A percentile compares a stretch with the other conserved stretches of the same genome.
Evolutionary conservation across 2,329 filamentous ascomycete species (phyloP).

Genomic region (Colletotrichum sp.): DNA sequence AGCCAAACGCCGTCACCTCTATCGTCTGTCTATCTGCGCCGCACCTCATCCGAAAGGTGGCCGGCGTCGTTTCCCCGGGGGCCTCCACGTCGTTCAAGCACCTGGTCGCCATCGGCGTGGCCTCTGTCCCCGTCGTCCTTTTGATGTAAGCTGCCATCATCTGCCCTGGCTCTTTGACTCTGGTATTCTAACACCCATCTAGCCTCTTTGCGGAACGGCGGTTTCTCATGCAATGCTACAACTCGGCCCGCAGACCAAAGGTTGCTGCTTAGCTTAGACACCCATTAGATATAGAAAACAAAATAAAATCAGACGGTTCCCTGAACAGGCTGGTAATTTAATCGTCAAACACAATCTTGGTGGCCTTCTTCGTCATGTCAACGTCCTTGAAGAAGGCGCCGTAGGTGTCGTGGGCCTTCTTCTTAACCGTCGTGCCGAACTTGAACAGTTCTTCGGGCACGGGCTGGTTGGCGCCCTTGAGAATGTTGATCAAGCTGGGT

Average conservation of each 20-base stretch:
- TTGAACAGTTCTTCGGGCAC: slow-evolving; percentile 92
- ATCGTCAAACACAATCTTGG: slow-evolving; percentile 89
- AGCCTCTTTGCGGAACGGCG: slow-evolving; percentile 60
- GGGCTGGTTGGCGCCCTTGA: slow-evolving; percentile 89
- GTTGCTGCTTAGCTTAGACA: not conserved
- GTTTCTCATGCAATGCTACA: slow-evolving; percentile 58
- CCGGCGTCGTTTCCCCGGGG: not conserved
- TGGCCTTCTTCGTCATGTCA: slow-evolving; percentile 81
- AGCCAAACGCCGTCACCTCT: slow-evolving; percentile 49
- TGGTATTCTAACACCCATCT: not conserved
- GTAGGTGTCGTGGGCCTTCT: slow-evolving; percentile 95
- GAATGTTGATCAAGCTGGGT: slow-evolving; percentile 84
- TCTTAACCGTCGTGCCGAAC: slow-evolving; percentile 98
- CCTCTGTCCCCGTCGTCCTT: slow-evolving; percentile 57
- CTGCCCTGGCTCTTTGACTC: not conserved
- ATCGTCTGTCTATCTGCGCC: slow-evolving; percentile 49
- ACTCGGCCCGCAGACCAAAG: slow-evolving; percentile 40
- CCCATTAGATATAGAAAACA: not conserved
- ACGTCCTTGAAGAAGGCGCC: slow-evolving; percentile 95
- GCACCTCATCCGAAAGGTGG: slow-evolving; percentile 38
- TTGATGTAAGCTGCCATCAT: slow-evolving; percentile 60
- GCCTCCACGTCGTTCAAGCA: slow-evolving; percentile 30
- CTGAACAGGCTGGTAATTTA: not conserved
- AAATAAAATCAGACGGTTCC: not conserved
- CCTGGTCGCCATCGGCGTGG: slow-evolving; percentile 52